Percentiles rank a stretch among this genome's conserved stretches.
Evolutionary conservation across 176 grass and related monocot species (phyloP).

Genomic region (Areca catechu): DNA sequence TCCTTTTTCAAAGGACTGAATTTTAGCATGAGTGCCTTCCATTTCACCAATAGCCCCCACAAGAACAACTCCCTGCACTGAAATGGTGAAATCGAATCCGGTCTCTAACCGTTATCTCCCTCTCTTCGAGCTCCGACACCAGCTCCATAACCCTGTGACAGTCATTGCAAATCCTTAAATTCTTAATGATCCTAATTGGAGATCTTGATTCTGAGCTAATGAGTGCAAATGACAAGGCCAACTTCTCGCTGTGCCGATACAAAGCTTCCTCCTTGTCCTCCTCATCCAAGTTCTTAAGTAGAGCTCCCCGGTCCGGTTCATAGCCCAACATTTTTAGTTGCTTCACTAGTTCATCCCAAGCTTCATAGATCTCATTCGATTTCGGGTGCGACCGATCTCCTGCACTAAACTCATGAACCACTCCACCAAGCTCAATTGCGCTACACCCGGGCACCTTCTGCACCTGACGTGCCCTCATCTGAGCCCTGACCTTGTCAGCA

Average conservation of each 20-base stretch:
- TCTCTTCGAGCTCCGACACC: neutral
- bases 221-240: constrained; percentile 10
- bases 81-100: neutral
- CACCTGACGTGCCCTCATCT: constrained; percentile 1
- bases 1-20: too few relatives aligned
- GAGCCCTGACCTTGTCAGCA: neutral
- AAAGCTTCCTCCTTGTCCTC: constrained; percentile 4
- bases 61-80: constrained; percentile 3
- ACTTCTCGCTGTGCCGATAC: constrained; percentile 3
- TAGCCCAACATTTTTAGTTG: neutral
- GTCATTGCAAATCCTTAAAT: constrained; percentile 4
- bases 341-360: constrained; percentile 3
- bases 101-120: constrained; percentile 5
- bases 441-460: neutral
- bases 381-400: constrained; percentile 1
- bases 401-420: constrained; percentile 5
- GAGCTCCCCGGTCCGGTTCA: constrained; percentile 1
- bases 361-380: neutral
- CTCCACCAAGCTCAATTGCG: neutral
- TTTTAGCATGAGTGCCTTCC: too few relatives aligned
- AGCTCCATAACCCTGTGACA: constrained; percentile 5
- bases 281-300: constrained; percentile 3
- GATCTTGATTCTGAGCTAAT: constrained; percentile 5
- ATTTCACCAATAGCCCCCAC: neutral
- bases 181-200: constrained; percentile 7